A percentile compares a stretch with the other conserved stretches of the same genome.
Conservation (phyloP, 257 asterid genomes). For the Cordia subcordata region DNA sequence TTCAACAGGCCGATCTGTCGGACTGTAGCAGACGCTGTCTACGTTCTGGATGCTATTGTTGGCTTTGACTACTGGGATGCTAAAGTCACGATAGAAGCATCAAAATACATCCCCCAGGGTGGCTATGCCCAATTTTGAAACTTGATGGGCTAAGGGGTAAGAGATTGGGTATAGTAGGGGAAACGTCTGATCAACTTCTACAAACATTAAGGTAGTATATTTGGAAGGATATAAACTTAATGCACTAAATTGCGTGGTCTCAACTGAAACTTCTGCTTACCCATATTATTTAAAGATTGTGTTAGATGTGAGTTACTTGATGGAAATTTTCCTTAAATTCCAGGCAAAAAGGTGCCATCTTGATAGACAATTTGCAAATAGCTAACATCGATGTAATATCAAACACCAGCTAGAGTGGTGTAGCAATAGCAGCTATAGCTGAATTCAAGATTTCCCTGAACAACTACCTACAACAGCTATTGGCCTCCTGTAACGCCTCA, state of each 20-base stretch:
- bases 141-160: constrained; percentile 36
- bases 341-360: constrained; percentile 46
- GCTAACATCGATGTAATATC: no score
- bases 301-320: no score
- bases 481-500: no score
- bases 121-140: constrained; percentile 45
- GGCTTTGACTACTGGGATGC: constrained; percentile 41
- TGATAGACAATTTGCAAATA: constrained; percentile 55
- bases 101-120: constrained; percentile 29
- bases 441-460: constrained; percentile 51
- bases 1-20: constrained; percentile 40
- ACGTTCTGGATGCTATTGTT: constrained; percentile 47
- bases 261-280: no score
- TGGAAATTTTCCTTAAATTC: no score
- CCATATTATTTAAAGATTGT: no score
- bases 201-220: constrained; percentile 26
- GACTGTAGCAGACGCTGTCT: constrained; percentile 43
- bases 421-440: constrained; percentile 34
- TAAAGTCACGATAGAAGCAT: constrained; percentile 25
- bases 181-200: constrained; percentile 24
- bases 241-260: no score
- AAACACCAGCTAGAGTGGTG: constrained; percentile 49
- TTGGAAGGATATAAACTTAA: no score
- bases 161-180: constrained; percentile 33
- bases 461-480: constrained; percentile 35